These are phyloP conservation scores for Hanseniaspora occidentalis DNA, from an alignment of 805 yeast genomes.

Conservation along the genomic window DNA sequence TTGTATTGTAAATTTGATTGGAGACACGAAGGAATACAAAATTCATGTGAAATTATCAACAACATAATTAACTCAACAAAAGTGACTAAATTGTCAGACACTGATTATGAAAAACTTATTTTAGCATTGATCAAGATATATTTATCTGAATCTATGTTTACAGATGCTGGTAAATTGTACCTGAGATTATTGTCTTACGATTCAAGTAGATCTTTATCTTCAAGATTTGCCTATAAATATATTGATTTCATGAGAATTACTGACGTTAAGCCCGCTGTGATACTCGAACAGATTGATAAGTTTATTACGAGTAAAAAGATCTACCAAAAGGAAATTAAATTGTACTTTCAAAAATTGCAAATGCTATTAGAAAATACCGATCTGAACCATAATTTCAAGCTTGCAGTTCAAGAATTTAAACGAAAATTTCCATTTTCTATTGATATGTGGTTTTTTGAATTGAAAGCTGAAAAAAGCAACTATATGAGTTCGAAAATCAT, in stretches of 20 bases:
- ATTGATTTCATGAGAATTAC: background rate
- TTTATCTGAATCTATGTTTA: background rate
- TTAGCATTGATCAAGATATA: background rate
- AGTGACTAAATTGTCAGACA: background rate
- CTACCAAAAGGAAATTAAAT: background rate
- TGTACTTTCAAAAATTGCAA: background rate
- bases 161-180: background rate
- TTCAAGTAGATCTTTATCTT: background rate
- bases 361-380: background rate
- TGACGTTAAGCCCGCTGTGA: background rate
- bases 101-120: background rate
- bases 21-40: background rate
- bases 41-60: background rate
- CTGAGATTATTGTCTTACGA: background rate
- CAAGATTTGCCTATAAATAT: background rate
- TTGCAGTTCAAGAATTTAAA: background rate
- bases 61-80: background rate
- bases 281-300: background rate
- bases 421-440: background rate
- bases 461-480: background rate
- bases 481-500: background rate
- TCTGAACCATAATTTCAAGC: background rate
- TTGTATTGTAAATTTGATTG: background rate
- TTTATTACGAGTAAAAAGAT: background rate
- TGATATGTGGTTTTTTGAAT: background rate